phyloP scores from a whole-genome alignment of 1,284 basidiomycete species.

The Puccinia sorghi region DNA sequence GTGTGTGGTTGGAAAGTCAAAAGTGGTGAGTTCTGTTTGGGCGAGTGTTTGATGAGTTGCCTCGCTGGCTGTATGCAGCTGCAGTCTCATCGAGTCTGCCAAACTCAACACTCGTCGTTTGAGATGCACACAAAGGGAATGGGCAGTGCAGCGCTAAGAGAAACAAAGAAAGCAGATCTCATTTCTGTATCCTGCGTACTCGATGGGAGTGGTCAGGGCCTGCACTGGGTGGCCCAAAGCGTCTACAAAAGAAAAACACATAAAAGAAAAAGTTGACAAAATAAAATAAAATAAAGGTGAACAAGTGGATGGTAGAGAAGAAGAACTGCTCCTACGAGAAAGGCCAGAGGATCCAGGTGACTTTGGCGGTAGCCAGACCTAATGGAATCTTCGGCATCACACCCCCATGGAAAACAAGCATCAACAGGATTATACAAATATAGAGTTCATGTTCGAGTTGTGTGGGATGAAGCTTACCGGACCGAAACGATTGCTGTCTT shows the following conservation, averaged over 20 bases:
- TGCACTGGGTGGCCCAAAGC: slow-evolving; percentile 3
- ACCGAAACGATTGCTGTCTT: slow-evolving; percentile 62
- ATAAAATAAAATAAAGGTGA: not conserved
- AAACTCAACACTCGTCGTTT: too few species aligned
- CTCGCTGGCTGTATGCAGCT: too few species aligned
- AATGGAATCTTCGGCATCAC: not conserved
- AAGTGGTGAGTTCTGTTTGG: too few species aligned
- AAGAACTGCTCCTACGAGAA: slow-evolving; percentile 5
- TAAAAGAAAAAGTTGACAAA: not conserved
- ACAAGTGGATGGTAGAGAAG: not conserved
- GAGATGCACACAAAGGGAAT: too few species aligned
- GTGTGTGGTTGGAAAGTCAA: too few species aligned
- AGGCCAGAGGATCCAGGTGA: slow-evolving; percentile 3
- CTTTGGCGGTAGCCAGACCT: slow-evolving; percentile 22
- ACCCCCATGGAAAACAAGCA: not conserved
- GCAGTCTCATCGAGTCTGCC: too few species aligned
- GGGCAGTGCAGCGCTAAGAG: too few species aligned
- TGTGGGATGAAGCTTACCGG: slow-evolving; percentile 60
- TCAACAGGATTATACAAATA: slow-evolving; percentile 1
- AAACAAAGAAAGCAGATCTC: too few species aligned
- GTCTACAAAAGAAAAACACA: not conserved
- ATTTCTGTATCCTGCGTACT: not conserved
- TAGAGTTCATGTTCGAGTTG: not conserved
- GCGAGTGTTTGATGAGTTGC: too few species aligned
- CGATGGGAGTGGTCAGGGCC: slow-evolving; percentile 5